These are phyloP conservation scores for Gynochthodes officinalis DNA, from an alignment of 257 asterid species.

Conservation along the genomic window DNA sequence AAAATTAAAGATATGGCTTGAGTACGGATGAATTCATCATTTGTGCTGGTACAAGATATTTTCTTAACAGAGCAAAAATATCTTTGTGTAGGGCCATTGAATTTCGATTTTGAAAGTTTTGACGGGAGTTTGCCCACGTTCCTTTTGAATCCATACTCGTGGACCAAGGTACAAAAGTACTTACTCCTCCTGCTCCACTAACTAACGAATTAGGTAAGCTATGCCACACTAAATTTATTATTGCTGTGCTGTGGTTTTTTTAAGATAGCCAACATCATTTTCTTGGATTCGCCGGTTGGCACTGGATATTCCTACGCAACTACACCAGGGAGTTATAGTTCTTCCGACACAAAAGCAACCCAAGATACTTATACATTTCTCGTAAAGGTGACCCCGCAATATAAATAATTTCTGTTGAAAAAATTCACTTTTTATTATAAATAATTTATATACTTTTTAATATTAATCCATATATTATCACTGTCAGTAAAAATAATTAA, in stretches of 20 bases:
- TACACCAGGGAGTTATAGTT: not conserved
- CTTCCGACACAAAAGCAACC: slow-evolving; percentile 21
- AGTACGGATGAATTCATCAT: too few species aligned
- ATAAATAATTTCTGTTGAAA: too few species aligned
- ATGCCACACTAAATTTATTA: not conserved
- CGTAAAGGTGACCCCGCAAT: slow-evolving; percentile 21
- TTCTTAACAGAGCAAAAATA: too few species aligned
- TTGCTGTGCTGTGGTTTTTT: not conserved
- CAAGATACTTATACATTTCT: slow-evolving; percentile 22
- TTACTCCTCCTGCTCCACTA: too few species aligned
- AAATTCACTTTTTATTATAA: too few species aligned
- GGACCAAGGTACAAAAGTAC: slow-evolving; percentile 50
- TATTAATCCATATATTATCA: too few species aligned
- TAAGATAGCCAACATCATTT: slow-evolving; percentile 29
- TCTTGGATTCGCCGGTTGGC: slow-evolving; percentile 28
- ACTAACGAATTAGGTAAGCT: too few species aligned
- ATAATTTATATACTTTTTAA: too few species aligned
- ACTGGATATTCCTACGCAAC: slow-evolving; percentile 35
- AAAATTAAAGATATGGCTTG: too few species aligned
- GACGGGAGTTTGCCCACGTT: slow-evolving; percentile 50
- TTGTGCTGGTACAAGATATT: too few species aligned
- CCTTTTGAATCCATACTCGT: slow-evolving; percentile 44
- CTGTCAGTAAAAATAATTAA: too few species aligned
- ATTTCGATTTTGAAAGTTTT: slow-evolving; percentile 25
- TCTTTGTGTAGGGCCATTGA: too few species aligned